Conservation (phyloP, 768 basidiomycete species). For the Leucocoprinus birnbaumii region DNA sequence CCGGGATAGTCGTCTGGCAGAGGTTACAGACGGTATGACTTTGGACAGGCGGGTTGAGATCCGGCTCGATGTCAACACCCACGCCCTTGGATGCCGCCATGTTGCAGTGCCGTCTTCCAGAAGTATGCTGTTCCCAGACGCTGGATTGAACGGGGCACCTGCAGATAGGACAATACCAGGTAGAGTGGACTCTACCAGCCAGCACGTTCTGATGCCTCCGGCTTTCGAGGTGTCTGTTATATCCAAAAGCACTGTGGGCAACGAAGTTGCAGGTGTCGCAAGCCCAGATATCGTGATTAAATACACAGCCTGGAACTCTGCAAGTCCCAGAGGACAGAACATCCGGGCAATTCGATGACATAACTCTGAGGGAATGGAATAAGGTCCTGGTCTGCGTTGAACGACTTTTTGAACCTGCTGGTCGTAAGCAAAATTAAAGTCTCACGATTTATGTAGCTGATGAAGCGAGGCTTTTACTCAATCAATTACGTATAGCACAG, state of each 20-base stretch:
- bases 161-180: conserved; percentile 25
- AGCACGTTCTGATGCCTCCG: conserved; percentile 8
- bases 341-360: conserved; percentile 29
- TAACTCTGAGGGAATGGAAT: no score
- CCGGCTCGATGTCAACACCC: conserved; percentile 11
- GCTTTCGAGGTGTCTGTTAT: conserved; percentile 23
- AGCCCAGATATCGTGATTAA: conserved; percentile 32
- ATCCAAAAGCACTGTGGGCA: conserved; percentile 19
- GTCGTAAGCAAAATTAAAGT: not conserved
- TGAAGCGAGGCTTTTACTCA: no score
- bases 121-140: conserved; percentile 2
- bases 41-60: conserved; percentile 16
- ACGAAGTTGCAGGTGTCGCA: conserved; percentile 39
- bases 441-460: no score
- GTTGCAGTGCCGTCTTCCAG: conserved; percentile 4
- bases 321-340: conserved; percentile 35
- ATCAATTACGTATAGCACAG: no score
- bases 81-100: not conserved
- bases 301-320: conserved; percentile 24
- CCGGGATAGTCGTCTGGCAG: conserved; percentile 21
- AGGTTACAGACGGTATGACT: conserved; percentile 23
- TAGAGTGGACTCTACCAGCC: conserved; percentile 16
- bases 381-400: no score
- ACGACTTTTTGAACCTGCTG: not conserved
- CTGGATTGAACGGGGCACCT: not conserved